A percentile compares a stretch with the other conserved stretches of the same genome.
These are phyloP conservation scores for Inonotus hispidus DNA, from an alignment of 1,284 basidiomycete species.

Conservation along the genomic window DNA sequence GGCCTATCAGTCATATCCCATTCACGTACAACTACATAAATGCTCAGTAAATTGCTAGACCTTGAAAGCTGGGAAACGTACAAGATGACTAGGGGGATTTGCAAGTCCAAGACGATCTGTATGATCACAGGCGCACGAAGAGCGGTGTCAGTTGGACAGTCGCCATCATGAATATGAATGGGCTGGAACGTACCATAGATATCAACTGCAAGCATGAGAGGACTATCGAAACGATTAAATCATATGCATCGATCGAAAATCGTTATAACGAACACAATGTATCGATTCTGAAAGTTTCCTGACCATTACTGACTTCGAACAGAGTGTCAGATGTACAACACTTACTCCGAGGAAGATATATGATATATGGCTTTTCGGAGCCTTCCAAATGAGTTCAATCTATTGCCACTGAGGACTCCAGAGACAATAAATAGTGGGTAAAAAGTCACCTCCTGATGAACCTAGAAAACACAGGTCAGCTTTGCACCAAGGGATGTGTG, in stretches of 20 bases:
- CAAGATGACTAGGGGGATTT: constrained; percentile 7
- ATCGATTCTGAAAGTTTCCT: constrained; percentile 14
- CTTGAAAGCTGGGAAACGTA: background rate
- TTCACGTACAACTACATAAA: constrained; percentile 14
- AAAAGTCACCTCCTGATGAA: constrained; percentile 14
- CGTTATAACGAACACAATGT: constrained; percentile 14
- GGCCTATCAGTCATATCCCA: background rate
- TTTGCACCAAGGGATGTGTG: background rate
- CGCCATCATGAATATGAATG: background rate
- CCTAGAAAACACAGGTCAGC: background rate
- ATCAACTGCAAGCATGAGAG: constrained; percentile 17
- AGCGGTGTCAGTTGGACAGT: background rate
- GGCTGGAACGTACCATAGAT: constrained; percentile 14
- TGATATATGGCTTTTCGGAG: constrained; percentile 14
- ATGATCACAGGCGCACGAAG: background rate
- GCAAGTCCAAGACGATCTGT: constrained; percentile 15
- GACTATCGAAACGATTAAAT: constrained; percentile 7
- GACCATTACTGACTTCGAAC: background rate
- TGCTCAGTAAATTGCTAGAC: background rate
- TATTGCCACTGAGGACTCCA: background rate
- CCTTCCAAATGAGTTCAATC: constrained; percentile 19
- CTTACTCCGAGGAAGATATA: constrained; percentile 16
- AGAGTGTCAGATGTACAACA: background rate
- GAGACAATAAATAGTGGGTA: background rate
- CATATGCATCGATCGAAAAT: background rate